Percentiles rank a stretch among this genome's conserved stretches.
Evolutionary conservation across 176 grass and related monocot species (phyloP).

Genomic region (Poa annua): DNA sequence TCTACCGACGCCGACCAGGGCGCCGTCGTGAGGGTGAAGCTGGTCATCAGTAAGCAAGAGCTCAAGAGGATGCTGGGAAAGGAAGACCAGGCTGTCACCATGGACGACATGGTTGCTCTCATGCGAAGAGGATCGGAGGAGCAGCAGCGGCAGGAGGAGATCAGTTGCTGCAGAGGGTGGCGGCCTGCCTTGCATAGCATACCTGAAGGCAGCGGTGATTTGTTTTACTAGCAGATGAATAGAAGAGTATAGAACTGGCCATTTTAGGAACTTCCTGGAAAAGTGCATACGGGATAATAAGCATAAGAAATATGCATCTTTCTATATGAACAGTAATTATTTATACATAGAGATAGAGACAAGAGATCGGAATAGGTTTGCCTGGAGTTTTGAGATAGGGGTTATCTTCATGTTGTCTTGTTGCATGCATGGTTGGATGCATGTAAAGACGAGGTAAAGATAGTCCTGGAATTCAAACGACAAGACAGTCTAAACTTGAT

Average conservation of each 20-base stretch:
- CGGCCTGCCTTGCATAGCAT: constrained; percentile 70
- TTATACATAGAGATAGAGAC: not conserved
- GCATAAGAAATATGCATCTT: constrained; percentile 7
- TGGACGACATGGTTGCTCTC: constrained; percentile 51
- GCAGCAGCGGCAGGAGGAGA: not conserved
- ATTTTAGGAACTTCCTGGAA: constrained; percentile 3
- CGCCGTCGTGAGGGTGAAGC: constrained; percentile 62
- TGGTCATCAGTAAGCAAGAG: constrained; percentile 75
- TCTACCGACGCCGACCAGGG: not conserved
- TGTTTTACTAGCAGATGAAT: constrained; percentile 10
- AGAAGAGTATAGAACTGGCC: too few relatives aligned
- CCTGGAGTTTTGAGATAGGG: constrained; percentile 42
- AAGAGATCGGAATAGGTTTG: not conserved
- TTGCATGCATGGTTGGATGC: not conserved
- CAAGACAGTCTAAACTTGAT: not conserved
- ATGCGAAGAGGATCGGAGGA: constrained; percentile 38
- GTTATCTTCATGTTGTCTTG: constrained; percentile 56
- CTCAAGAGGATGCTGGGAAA: constrained; percentile 60
- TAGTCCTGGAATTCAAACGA: constrained; percentile 36
- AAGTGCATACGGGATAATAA: constrained; percentile 36
- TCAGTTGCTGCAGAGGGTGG: constrained; percentile 48
- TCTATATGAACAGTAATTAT: not conserved
- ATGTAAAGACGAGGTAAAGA: constrained; percentile 47
- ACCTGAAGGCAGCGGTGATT: constrained; percentile 61
- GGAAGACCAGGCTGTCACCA: constrained; percentile 34